Conservation (phyloP, 306 rosid species). For the Begonia loranthoides region DNA sequence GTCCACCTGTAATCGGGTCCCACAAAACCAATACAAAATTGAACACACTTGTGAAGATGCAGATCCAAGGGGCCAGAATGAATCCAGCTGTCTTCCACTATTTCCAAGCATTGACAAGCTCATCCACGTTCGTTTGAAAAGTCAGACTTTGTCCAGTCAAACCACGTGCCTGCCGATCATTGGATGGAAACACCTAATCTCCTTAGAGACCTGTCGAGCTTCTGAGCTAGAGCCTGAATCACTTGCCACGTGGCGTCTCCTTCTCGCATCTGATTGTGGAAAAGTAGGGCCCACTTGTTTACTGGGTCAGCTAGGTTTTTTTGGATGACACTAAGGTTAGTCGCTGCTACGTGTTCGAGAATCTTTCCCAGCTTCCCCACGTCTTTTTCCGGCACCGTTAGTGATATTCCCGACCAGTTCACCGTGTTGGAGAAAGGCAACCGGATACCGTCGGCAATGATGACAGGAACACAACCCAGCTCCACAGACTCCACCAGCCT, state of each 20-base stretch:
- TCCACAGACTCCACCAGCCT: conserved; percentile 78
- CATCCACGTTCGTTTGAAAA: conserved; percentile 9
- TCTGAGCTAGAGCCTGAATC: conserved; percentile 23
- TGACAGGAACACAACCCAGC: conserved; percentile 77
- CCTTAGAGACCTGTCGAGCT: conserved; percentile 38
- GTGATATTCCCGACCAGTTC: conserved; percentile 64
- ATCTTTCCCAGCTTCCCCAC: conserved; percentile 46
- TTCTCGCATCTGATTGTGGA: conserved; percentile 26
- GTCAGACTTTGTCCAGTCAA: background rate
- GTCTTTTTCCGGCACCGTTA: conserved; percentile 72
- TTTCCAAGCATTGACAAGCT: background rate
- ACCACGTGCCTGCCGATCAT: conserved; percentile 19
- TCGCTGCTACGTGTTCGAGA: conserved; percentile 66
- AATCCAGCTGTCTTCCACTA: conserved; percentile 40
- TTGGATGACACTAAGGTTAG: conserved; percentile 51
- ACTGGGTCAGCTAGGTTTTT: conserved; percentile 50
- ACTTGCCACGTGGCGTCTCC: conserved; percentile 98
- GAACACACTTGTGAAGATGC: no score
- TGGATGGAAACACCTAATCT: conserved; percentile 28
- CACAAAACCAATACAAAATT: no score
- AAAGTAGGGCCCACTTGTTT: conserved; percentile 47
- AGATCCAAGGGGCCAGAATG: background rate
- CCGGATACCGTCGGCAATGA: conserved; percentile 72
- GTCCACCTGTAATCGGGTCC: no score
- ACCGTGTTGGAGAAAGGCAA: conserved; percentile 53